Percentiles rank a stretch among this genome's conserved stretches.
Evolutionary conservation across 2,329 filamentous ascomycete species (phyloP).

Genomic region (Simplicillium sp.): DNA sequence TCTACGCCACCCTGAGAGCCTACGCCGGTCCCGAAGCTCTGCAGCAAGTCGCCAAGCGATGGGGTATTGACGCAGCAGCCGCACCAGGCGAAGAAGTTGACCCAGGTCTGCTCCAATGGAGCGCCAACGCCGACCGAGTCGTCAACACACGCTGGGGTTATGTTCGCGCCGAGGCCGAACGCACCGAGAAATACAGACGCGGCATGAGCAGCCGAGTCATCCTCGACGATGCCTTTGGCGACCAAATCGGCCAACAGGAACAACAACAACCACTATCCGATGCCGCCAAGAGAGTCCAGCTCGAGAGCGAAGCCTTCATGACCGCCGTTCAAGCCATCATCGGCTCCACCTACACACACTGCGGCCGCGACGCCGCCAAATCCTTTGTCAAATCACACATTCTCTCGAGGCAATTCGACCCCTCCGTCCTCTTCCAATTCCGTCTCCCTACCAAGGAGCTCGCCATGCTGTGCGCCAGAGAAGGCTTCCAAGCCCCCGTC

Average conservation of each 20-base stretch:
- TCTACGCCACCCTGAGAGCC: conserved; percentile 78
- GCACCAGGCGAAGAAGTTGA: conserved; percentile 87
- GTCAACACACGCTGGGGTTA: conserved; percentile 40
- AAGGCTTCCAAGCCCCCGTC: conserved; percentile 80
- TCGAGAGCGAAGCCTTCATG: conserved; percentile 64
- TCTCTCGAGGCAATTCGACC: conserved; percentile 66
- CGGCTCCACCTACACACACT: conserved; percentile 78
- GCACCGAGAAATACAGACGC: conserved; percentile 43
- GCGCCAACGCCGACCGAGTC: conserved; percentile 34
- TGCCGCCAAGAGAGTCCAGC: conserved; percentile 40
- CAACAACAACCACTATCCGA: conserved; percentile 17
- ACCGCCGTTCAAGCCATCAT: conserved; percentile 76
- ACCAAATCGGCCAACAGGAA: conserved; percentile 29
- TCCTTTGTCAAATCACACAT: conserved; percentile 79
- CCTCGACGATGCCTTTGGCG: conserved; percentile 78
- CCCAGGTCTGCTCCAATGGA: conserved; percentile 79
- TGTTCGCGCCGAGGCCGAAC: conserved; percentile 38
- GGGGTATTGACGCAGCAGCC: conserved; percentile 86
- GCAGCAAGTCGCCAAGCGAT: conserved; percentile 65
- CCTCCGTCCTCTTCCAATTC: conserved; percentile 76
- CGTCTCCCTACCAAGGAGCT: conserved; percentile 76
- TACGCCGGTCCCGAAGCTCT: conserved; percentile 72
- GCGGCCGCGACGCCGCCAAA: conserved; percentile 69
- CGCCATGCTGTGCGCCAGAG: conserved; percentile 70
- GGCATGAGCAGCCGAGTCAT: conserved; percentile 70